Evolutionary conservation across 2,329 filamentous ascomycete genomes (phyloP).

Genomic region (Periconia macrospinosa): DNA sequence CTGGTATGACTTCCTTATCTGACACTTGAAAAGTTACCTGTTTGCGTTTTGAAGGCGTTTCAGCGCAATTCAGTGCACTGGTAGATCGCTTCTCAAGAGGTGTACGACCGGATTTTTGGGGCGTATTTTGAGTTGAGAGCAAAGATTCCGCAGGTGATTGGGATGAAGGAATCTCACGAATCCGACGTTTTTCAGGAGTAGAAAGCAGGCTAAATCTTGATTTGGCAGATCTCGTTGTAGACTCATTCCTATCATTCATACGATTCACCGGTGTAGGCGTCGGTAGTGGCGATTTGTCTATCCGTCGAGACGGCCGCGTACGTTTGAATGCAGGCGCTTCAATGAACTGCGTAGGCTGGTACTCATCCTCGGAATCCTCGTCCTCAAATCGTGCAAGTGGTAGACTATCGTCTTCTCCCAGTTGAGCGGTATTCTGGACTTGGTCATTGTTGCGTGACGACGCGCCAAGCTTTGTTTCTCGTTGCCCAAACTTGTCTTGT

Average conservation of each 20-base stretch:
- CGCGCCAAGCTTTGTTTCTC: not conserved
- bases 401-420: not conserved
- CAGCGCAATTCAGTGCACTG: constrained; percentile 11
- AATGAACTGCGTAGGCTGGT: constrained; percentile 33
- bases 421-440: not conserved
- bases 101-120: constrained; percentile 16
- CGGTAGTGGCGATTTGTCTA: not conserved
- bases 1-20: constrained; percentile 10
- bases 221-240: constrained; percentile 7
- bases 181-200: constrained; percentile 35
- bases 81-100: constrained; percentile 17
- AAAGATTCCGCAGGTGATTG: constrained; percentile 37
- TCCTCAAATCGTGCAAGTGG: not conserved
- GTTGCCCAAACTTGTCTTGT: not conserved
- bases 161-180: constrained; percentile 39
- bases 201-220: constrained; percentile 31
- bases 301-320: constrained; percentile 12
- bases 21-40: constrained; percentile 30
- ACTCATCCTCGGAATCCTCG: constrained; percentile 22
- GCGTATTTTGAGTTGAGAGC: constrained; percentile 29
- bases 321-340: constrained; percentile 17
- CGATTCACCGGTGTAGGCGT: not conserved
- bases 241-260: too few relatives aligned
- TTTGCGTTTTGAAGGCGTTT: constrained; percentile 35
- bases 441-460: not conserved